These are phyloP conservation scores for Candida palmyrensis DNA, from an alignment of 805 yeast species.

Conservation along the genomic window DNA sequence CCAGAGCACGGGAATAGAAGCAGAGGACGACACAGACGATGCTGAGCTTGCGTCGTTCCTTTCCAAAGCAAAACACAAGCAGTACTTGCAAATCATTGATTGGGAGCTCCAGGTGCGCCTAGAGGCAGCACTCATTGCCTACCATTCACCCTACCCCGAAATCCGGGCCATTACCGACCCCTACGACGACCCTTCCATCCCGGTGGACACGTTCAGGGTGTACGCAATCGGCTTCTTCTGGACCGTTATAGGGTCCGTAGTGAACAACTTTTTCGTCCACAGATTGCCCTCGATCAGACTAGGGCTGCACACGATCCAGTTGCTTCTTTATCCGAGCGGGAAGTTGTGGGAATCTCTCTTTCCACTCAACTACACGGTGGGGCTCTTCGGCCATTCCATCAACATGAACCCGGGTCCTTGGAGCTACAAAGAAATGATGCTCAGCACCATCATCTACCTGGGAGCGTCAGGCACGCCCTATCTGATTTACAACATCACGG, in stretches of 20 bases:
- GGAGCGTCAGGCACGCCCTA: constrained; percentile 41
- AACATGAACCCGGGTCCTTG: constrained; percentile 39
- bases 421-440: constrained; percentile 43
- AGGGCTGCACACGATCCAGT: constrained; percentile 35
- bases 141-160: constrained; percentile 39
- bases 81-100: constrained; percentile 21
- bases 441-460: constrained; percentile 37
- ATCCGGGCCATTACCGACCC: constrained; percentile 36
- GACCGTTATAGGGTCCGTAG: constrained; percentile 36
- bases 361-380: constrained; percentile 18
- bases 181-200: constrained; percentile 27
- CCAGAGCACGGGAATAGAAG: not conserved
- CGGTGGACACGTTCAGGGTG: constrained; percentile 33
- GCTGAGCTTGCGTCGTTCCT: not conserved
- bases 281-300: constrained; percentile 32
- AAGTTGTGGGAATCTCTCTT: constrained; percentile 32
- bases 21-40: not conserved
- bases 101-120: constrained; percentile 31
- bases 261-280: constrained; percentile 39
- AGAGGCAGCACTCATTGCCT: constrained; percentile 35
- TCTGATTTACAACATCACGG: constrained; percentile 37
- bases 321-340: constrained; percentile 36
- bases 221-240: constrained; percentile 36
- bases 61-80: constrained; percentile 12
- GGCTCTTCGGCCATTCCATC: constrained; percentile 16